phyloP scores from a whole-genome alignment of 2,329 filamentous ascomycete species.

The Graphilbum sp. region DNA sequence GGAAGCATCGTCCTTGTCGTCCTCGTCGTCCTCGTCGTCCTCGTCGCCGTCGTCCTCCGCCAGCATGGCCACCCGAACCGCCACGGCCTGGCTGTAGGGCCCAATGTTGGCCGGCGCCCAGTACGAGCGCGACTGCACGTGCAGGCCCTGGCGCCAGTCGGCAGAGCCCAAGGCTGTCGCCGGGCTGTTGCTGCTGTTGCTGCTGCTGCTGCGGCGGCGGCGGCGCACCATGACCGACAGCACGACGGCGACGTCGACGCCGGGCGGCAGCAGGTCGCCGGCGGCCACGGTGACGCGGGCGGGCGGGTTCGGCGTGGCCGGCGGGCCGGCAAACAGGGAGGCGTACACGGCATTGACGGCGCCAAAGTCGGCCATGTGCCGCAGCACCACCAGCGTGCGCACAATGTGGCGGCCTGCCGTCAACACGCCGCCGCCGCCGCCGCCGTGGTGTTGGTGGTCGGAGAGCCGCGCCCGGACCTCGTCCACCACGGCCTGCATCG shows the following conservation, averaged over 20 bases:
- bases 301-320: constrained; percentile 57
- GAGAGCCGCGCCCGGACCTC: constrained; percentile 26
- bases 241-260: constrained; percentile 42
- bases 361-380: constrained; percentile 65
- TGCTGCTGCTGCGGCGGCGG: constrained; percentile 10
- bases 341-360: constrained; percentile 62
- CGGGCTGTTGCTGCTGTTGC: no score
- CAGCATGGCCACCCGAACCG: constrained; percentile 22
- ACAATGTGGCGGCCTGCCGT: no score
- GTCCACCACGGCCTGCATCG: constrained; percentile 30
- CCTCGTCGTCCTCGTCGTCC: background rate
- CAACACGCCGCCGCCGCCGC: no score
- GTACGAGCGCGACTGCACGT: constrained; percentile 87
- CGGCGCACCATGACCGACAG: constrained; percentile 2
- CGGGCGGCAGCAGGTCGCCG: constrained; percentile 45
- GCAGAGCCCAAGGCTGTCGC: no score
- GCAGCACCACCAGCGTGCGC: constrained; percentile 51
- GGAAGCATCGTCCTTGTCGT: constrained; percentile 12
- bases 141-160: constrained; percentile 43
- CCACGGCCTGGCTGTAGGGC: constrained; percentile 82
- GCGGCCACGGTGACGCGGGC: constrained; percentile 71
- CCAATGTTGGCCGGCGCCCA: constrained; percentile 98
- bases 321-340: constrained; percentile 39
- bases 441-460: constrained; percentile 13
- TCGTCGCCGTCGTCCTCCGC: background rate